These are phyloP conservation scores for Nematocida homosporus DNA, from an alignment of 371 early-diverging fungal species.

Conservation along the genomic window DNA sequence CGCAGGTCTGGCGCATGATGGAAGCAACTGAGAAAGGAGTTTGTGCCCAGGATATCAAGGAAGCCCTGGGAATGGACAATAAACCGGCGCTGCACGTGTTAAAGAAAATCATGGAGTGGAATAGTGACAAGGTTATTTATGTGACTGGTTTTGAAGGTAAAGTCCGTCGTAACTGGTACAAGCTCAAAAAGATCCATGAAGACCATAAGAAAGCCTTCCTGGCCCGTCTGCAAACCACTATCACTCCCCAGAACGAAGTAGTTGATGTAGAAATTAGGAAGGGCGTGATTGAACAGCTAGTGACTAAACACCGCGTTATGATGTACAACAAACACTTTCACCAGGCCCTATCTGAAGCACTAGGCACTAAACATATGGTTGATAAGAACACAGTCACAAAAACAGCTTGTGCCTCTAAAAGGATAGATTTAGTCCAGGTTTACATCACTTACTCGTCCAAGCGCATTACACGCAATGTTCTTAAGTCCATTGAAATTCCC, in stretches of 20 bases:
- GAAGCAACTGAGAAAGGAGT: background rate
- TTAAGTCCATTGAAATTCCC: slow-evolving; percentile 7
- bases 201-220: slow-evolving; percentile 8
- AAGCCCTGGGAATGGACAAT: slow-evolving; percentile 15
- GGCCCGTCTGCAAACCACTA: background rate
- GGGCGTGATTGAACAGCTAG: slow-evolving; percentile 32
- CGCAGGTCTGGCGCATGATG: slow-evolving; percentile 10
- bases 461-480: slow-evolving; percentile 27
- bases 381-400: slow-evolving; percentile 33
- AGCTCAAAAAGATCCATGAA: background rate
- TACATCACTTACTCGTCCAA: slow-evolving; percentile 25
- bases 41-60: slow-evolving; percentile 13
- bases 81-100: slow-evolving; percentile 17
- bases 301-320: background rate
- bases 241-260: background rate
- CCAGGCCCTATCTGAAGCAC: slow-evolving; percentile 17
- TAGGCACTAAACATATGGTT: slow-evolving; percentile 11
- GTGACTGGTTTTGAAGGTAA: slow-evolving; percentile 41
- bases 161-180: slow-evolving; percentile 18
- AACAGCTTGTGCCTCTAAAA: slow-evolving; percentile 12
- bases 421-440: slow-evolving; percentile 14
- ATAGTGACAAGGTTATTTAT: slow-evolving; percentile 9
- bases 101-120: background rate
- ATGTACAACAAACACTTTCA: slow-evolving; percentile 43
- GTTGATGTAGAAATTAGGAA: slow-evolving; percentile 15